A percentile compares a stretch with the other conserved stretches of the same genome.
Conservation (phyloP, 768 basidiomycete genomes). For the Macrolepiota fuliginosa region DNA sequence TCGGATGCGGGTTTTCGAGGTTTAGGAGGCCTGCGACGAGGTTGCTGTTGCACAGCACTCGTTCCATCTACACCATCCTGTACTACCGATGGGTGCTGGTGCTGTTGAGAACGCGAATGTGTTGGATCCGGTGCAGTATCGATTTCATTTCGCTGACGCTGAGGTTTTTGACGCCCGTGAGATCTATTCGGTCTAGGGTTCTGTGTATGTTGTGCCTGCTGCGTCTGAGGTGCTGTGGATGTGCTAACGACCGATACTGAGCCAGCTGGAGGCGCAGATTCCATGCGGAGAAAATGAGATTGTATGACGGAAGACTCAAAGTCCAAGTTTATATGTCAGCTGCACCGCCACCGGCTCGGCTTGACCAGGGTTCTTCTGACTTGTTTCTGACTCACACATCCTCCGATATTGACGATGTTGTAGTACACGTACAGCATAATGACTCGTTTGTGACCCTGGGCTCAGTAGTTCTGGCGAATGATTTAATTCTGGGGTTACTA, state of each 20-base stretch:
- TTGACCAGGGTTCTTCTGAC: neutral
- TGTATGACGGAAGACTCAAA: neutral
- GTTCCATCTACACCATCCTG: neutral
- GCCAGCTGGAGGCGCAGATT: neutral
- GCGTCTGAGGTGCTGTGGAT: neutral
- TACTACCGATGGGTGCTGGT: neutral
- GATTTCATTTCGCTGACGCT: neutral
- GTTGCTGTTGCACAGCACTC: neutral
- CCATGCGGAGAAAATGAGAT: constrained; percentile 4
- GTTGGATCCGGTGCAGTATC: neutral
- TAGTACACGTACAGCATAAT: neutral
- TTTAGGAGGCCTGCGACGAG: neutral
- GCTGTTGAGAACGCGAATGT: neutral
- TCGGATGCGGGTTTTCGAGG: neutral
- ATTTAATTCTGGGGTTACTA: too few relatives aligned
- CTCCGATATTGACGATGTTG: neutral
- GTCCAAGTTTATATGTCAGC: constrained; percentile 1
- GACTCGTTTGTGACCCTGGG: neutral
- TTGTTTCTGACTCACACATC: neutral
- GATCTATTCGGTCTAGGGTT: neutral
- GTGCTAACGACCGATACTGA: neutral
- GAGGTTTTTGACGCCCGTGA: constrained; percentile 8
- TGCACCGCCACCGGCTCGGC: constrained; percentile 9
- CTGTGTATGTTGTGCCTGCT: neutral
- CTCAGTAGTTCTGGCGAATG: too few relatives aligned